A percentile compares a stretch with the other conserved stretches of the same genome.
These are phyloP conservation scores for Colletotrichum cordylinicola DNA, from an alignment of 2,329 filamentous ascomycete species.

Conservation along the genomic window DNA sequence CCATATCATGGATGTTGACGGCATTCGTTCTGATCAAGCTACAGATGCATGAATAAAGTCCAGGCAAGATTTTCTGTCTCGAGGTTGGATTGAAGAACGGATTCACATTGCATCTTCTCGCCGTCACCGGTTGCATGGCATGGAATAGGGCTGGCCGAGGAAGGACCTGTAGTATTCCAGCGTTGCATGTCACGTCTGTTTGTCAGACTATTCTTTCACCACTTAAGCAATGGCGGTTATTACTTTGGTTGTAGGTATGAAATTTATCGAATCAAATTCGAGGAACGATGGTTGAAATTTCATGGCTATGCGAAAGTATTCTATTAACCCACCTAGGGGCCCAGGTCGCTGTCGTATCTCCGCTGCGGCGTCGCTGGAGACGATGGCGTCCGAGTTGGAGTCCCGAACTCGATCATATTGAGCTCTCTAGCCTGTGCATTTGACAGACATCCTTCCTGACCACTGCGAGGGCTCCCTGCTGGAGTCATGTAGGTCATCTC, in stretches of 20 bases:
- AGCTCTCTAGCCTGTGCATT: background rate
- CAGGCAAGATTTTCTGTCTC: background rate
- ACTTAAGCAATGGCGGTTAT: no score
- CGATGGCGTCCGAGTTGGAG: background rate
- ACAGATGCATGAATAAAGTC: background rate
- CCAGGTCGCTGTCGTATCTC: background rate
- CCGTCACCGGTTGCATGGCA: accelerated
- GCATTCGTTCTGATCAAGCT: background rate
- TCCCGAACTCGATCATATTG: background rate
- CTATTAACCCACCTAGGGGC: background rate
- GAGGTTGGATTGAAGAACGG: background rate
- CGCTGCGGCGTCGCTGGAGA: background rate
- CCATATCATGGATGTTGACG: background rate
- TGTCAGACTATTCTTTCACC: no score
- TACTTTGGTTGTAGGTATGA: background rate
- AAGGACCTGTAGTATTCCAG: background rate
- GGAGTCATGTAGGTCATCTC: background rate
- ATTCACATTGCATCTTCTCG: background rate
- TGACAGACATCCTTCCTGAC: background rate
- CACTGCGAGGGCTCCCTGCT: background rate
- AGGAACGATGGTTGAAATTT: background rate
- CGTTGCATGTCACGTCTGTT: no score
- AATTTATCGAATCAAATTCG: background rate
- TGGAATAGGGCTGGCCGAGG: background rate
- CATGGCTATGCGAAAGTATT: background rate